These are phyloP conservation scores for Chlorella sp. DNA, from an alignment of 139 green algal genomes.

Conservation along the genomic window DNA sequence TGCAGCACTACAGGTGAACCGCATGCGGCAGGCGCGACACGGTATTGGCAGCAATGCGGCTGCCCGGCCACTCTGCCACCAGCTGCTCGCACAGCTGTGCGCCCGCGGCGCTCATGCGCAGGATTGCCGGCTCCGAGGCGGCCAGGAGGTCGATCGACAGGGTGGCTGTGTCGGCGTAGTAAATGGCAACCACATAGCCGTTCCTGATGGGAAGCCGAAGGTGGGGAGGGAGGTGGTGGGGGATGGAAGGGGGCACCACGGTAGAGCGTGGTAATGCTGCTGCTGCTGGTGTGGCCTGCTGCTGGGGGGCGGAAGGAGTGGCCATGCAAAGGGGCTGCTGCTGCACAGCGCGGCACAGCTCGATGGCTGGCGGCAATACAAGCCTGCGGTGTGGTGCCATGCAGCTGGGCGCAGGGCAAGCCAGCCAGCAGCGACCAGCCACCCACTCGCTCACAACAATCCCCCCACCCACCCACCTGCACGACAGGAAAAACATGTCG, in stretches of 20 bases:
- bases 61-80: not conserved
- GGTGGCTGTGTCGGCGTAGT: not conserved
- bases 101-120: not conserved
- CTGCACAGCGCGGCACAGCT: no score
- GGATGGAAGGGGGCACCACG: not conserved
- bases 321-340: no score
- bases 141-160: conserved; percentile 1
- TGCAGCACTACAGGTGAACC: no score
- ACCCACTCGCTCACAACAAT: not conserved
- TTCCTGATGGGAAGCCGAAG: not conserved
- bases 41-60: not conserved
- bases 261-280: no score
- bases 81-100: conserved; percentile 2
- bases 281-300: no score
- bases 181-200: not conserved
- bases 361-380: no score
- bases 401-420: not conserved
- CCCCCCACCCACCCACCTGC: not conserved
- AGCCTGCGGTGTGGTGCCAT: not conserved
- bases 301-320: no score
- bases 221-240: not conserved
- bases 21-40: not conserved
- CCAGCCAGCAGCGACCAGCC: not conserved
- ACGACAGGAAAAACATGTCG: conserved; percentile 2
- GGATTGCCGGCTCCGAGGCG: not conserved